Conservation (phyloP, 257 asterid genomes). For the Plantago major region DNA sequence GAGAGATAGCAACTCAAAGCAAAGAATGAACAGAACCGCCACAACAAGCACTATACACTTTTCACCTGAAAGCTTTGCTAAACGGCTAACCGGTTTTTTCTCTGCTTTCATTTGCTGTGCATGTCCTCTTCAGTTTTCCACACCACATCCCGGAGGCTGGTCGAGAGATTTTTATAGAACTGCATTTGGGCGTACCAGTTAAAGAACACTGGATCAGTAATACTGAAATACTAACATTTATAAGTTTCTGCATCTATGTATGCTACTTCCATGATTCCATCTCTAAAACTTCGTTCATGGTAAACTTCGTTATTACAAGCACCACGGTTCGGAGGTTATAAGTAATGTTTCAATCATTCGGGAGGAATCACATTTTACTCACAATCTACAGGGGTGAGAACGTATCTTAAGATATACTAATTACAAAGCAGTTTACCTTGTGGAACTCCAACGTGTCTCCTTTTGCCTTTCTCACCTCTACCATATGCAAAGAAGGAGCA, state of each 20-base stretch:
- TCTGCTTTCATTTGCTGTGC: slow-evolving; percentile 46
- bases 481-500: slow-evolving; percentile 47
- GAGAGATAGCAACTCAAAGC: slow-evolving; percentile 18
- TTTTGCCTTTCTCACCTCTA: slow-evolving; percentile 47
- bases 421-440: slow-evolving; percentile 39
- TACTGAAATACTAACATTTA: neutral
- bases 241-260: too few species aligned
- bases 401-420: neutral
- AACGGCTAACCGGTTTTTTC: neutral
- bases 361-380: too few species aligned
- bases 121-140: slow-evolving; percentile 92
- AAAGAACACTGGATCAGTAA: neutral
- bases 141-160: slow-evolving; percentile 71
- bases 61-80: slow-evolving; percentile 9
- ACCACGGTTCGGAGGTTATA: neutral
- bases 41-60: slow-evolving; percentile 6
- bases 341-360: too few species aligned
- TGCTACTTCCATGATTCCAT: too few species aligned
- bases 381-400: neutral
- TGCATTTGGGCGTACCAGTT: slow-evolving; percentile 24
- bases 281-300: too few species aligned
- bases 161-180: slow-evolving; percentile 79
- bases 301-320: neutral
- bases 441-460: slow-evolving; percentile 55
- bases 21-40: slow-evolving; percentile 23